Evolutionary conservation across 139 green algal species (phyloP).

Genomic region (Haematococcus lacustris): DNA sequence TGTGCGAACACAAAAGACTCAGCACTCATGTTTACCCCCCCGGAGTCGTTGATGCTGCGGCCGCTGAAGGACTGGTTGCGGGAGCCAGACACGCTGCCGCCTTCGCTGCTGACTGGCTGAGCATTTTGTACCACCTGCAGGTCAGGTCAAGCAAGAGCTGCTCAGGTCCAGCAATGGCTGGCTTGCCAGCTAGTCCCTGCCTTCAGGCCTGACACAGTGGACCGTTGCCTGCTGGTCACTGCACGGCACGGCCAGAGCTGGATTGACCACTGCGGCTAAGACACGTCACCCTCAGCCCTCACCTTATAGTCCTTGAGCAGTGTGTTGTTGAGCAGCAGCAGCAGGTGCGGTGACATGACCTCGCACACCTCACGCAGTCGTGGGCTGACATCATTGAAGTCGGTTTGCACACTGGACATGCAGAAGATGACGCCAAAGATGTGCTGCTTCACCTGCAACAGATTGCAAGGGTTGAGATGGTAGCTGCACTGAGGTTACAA

Average conservation of each 20-base stretch:
- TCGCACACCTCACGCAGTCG: slow-evolving; percentile 40
- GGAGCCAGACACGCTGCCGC: slow-evolving; percentile 18
- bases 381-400: slow-evolving; percentile 33
- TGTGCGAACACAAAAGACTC: too few species aligned
- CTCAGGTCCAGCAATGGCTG: too few species aligned
- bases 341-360: slow-evolving; percentile 37
- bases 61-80: slow-evolving; percentile 4
- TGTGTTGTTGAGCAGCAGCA: slow-evolving; percentile 18
- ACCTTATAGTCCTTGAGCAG: too few species aligned
- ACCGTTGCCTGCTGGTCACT: too few species aligned
- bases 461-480: background rate
- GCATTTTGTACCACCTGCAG: background rate
- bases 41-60: too few species aligned
- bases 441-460: slow-evolving; percentile 32
- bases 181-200: too few species aligned
- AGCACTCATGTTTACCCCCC: too few species aligned
- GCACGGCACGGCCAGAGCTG: too few species aligned
- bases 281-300: too few species aligned
- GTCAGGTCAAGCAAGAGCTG: too few species aligned
- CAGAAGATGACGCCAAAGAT: slow-evolving; percentile 53
- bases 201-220: too few species aligned
- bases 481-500: background rate
- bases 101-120: slow-evolving; percentile 9
- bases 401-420: slow-evolving; percentile 29
- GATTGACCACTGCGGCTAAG: background rate